These are phyloP conservation scores for Eragrostis curvula DNA, from an alignment of 176 grass and related monocot species.

Conservation along the genomic window DNA sequence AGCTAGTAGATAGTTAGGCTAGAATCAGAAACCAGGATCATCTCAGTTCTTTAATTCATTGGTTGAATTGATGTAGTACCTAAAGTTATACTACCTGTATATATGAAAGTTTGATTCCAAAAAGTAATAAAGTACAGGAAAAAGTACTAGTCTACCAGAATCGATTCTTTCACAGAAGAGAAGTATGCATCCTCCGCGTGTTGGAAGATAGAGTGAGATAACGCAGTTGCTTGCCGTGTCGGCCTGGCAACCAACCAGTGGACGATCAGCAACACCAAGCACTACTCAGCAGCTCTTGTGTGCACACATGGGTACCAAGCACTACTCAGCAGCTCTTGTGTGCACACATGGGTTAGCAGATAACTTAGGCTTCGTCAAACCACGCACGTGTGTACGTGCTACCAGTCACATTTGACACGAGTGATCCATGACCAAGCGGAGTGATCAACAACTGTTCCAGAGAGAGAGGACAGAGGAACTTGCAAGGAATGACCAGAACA, in stretches of 20 bases:
- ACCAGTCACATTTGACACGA: no score
- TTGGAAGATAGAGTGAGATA: background rate
- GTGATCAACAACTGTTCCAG: no score
- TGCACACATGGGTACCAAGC: conserved; percentile 32
- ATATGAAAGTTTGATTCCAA: background rate
- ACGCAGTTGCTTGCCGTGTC: conserved; percentile 32
- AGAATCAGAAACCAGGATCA: background rate
- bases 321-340: background rate
- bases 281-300: background rate
- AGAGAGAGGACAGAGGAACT: no score
- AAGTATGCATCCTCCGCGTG: background rate
- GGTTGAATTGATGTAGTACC: background rate
- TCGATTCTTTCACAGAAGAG: background rate
- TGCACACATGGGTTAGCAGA: conserved; percentile 18
- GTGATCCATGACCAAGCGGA: no score
- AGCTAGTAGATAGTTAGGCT: background rate
- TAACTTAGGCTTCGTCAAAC: background rate
- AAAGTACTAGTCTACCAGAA: no score
- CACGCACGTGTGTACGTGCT: background rate
- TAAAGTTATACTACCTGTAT: background rate
- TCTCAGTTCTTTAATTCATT: conserved; percentile 49
- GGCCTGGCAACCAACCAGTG: background rate
- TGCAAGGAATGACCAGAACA: no score
- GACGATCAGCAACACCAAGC: background rate
- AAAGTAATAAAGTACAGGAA: no score